phyloP scores from a whole-genome alignment of 2,329 filamentous ascomycete genomes.

The Fusarium sp. region DNA sequence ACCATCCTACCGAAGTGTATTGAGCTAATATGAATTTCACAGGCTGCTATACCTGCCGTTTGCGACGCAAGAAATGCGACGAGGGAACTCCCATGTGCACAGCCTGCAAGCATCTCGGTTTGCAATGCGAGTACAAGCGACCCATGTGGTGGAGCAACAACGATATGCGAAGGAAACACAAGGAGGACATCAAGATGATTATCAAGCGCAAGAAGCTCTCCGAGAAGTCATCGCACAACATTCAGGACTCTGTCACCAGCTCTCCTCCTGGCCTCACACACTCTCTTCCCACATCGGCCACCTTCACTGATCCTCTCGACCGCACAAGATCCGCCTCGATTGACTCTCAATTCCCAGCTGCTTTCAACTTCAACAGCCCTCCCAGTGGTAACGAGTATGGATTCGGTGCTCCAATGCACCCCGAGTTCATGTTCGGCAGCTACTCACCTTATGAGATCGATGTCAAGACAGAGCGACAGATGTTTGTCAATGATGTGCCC shows the following conservation, averaged over 20 bases:
- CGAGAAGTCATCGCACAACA: conserved; percentile 78
- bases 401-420: conserved; percentile 73
- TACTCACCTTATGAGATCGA: conserved; percentile 91
- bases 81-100: conserved; percentile 72
- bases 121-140: conserved; percentile 95
- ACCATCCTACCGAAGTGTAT: conserved; percentile 18
- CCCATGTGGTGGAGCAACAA: conserved; percentile 98
- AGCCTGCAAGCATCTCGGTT: conserved; percentile 78
- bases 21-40: conserved; percentile 24
- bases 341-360: conserved; percentile 80
- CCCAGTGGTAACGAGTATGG: conserved; percentile 67
- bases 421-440: conserved; percentile 67
- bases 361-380: conserved; percentile 78
- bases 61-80: conserved; percentile 77
- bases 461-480: conserved; percentile 94
- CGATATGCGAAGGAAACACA: conserved; percentile 85
- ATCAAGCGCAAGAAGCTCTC: conserved; percentile 97
- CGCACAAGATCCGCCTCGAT: conserved; percentile 81
- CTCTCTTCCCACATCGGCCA: conserved; percentile 83
- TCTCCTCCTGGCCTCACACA: conserved; percentile 84
- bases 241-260: conserved; percentile 65
- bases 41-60: conserved; percentile 77
- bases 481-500: conserved; percentile 91
- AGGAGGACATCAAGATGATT: conserved; percentile 95
- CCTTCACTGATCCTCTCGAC: conserved; percentile 79